Evolutionary conservation across 2,329 filamentous ascomycete species (phyloP).

Genomic region (Diplodia corticola): DNA sequence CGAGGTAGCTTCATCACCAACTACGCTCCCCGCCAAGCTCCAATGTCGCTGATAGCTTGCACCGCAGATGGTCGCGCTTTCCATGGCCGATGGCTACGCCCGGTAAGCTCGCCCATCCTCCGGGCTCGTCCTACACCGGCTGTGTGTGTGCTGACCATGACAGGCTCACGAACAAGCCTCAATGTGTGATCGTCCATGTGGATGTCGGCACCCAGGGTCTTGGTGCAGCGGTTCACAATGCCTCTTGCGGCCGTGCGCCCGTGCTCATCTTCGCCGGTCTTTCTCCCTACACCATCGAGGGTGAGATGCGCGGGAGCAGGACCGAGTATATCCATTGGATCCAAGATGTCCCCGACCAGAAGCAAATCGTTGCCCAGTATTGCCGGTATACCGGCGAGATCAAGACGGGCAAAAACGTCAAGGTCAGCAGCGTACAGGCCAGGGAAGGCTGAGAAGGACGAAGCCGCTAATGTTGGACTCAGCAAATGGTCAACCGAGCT

Average conservation of each 20-base stretch:
- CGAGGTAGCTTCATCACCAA: conserved; percentile 58
- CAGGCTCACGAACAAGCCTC: conserved; percentile 65
- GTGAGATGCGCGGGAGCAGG: conserved; percentile 68
- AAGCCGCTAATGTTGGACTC: neutral
- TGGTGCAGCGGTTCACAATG: conserved; percentile 76
- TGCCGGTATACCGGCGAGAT: conserved; percentile 82
- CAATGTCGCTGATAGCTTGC: conserved; percentile 18
- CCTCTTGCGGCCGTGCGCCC: conserved; percentile 70
- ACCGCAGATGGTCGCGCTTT: conserved; percentile 75
- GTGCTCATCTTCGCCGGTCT: conserved; percentile 77
- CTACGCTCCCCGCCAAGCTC: neutral
- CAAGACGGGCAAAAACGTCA: conserved; percentile 80
- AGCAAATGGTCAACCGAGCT: conserved; percentile 81
- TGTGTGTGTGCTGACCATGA: neutral
- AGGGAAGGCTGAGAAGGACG: neutral
- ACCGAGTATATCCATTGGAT: conserved; percentile 89
- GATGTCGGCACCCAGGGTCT: conserved; percentile 80
- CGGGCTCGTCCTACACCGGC: neutral
- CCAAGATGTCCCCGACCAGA: conserved; percentile 80
- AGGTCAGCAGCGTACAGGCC: conserved; percentile 41
- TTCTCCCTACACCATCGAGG: conserved; percentile 74
- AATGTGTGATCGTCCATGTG: conserved; percentile 76
- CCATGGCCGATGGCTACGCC: conserved; percentile 81
- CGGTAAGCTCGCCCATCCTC: conserved; percentile 23
- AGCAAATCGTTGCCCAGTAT: conserved; percentile 78